Evolutionary conservation across 352 stramenopile genomes (phyloP).

Genomic region (Thraustotheca clavata): DNA sequence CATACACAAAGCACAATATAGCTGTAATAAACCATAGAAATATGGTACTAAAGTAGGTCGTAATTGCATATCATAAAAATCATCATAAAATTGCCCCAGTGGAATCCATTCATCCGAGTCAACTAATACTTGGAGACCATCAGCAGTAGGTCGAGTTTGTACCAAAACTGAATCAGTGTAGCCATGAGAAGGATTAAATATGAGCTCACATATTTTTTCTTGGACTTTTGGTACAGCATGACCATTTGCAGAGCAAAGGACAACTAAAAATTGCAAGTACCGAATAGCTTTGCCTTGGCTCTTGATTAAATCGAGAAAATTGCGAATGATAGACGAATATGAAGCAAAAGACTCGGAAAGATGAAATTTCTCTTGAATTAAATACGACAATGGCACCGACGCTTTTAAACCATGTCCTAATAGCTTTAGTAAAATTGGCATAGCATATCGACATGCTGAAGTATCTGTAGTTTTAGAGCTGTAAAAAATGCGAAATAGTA

Average conservation of each 20-base stretch:
- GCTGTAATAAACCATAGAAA: constrained; percentile 58
- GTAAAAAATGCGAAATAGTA: constrained; percentile 58
- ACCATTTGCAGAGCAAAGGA: constrained; percentile 51
- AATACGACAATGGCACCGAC: constrained; percentile 51
- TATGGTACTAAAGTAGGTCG: constrained; percentile 48
- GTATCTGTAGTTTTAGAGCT: constrained; percentile 39
- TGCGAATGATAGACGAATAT: constrained; percentile 50
- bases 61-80: constrained; percentile 45
- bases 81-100: constrained; percentile 47
- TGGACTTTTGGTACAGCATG: constrained; percentile 61
- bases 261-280: constrained; percentile 71
- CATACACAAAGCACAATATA: constrained; percentile 59
- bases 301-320: constrained; percentile 72
- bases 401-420: constrained; percentile 69
- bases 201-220: constrained; percentile 60
- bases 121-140: constrained; percentile 47
- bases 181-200: constrained; percentile 50
- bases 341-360: constrained; percentile 64
- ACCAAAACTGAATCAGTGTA: constrained; percentile 54
- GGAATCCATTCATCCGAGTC: constrained; percentile 38
- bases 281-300: constrained; percentile 52
- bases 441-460: constrained; percentile 42
- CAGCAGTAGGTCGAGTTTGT: constrained; percentile 35
- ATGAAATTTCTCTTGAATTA: constrained; percentile 65
- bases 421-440: constrained; percentile 59